Base-by-base conservation (phyloP, 148 eudicot species). In the Heliamphora exappendiculata region DNA sequence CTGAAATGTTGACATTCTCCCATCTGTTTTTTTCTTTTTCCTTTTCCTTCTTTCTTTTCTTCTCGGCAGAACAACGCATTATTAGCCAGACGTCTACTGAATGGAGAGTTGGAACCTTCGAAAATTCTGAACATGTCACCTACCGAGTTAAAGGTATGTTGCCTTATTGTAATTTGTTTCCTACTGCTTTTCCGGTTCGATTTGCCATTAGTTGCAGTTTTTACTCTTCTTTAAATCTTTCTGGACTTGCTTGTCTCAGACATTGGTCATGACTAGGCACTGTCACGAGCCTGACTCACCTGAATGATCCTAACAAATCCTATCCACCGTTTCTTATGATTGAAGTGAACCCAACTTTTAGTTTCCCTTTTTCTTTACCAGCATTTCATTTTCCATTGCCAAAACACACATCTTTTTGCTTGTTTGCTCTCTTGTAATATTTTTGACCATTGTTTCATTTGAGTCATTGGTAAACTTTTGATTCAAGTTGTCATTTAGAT, bases 41-140 rank as follows among this genome's bases (percentile, higher is more conserved):
- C 7, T 70, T 57, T 16, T 70, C 58, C 26, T 74, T 37, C 55
- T 33, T 75, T 71, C 17, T 70, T 47, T 63, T 9, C 42, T 67
- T 16, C 2, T 58, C 77, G 68, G 75, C 87, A 95, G 97, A 86
- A 78, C 78, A 93, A 88, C 76, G 84, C 78, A 75, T 70, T 84
- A 14, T 76, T 95, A 76, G 91, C 98, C 44, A 87, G 87, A 13
- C 93, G 98, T 34, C 75, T 95, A 73, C 75, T 95, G 73, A 91
- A 84, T 39, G 91, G 90, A 74, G 99, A 95, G 82, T 74, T 95
- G 82, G 91, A 87, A 75, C 93, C 99, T 81, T 84, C 89, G 13
- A 88, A 89, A 78, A 84, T 95, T 79, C 74, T 95, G 71, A 91
- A 76, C 86, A 95, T 95, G 99, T 80, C 94, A 14, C 97, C 94